These are phyloP conservation scores for Vitis hybrid DNA, from an alignment of 177 flowering plant genomes.

Conservation along the genomic window DNA sequence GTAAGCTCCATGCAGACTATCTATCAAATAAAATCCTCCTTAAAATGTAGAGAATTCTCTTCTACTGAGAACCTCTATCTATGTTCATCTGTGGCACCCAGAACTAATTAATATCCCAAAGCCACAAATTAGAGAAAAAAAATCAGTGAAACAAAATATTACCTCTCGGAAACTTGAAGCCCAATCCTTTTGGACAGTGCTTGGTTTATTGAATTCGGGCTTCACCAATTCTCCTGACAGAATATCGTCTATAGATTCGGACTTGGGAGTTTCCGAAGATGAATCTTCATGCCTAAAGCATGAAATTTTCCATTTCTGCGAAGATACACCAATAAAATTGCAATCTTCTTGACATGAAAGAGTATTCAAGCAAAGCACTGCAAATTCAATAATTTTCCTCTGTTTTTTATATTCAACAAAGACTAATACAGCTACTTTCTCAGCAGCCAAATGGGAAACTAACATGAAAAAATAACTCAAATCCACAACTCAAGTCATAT, in stretches of 20 bases:
- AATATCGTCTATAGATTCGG: slow-evolving; percentile 31
- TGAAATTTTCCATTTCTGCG: slow-evolving; percentile 50
- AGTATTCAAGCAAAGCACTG: not conserved
- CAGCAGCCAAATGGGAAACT: not conserved
- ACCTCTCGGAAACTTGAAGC: slow-evolving; percentile 40
- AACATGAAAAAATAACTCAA: not conserved
- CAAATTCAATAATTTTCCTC: not conserved
- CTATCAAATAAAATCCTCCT: too few relatives aligned
- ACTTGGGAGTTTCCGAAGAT: slow-evolving; percentile 25
- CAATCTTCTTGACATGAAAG: not conserved
- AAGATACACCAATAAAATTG: not conserved
- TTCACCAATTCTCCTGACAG: slow-evolving; percentile 35
- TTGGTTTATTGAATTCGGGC: slow-evolving; percentile 25
- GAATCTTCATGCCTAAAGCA: slow-evolving; percentile 56
- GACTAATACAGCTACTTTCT: not conserved
- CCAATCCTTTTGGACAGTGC: slow-evolving; percentile 28
- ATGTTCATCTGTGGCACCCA: not conserved
- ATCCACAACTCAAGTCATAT: not conserved
- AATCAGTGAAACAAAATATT: not conserved
- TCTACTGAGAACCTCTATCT: too few relatives aligned
- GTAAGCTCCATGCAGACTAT: too few relatives aligned
- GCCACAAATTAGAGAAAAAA: not conserved
- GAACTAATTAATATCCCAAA: not conserved
- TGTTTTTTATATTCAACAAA: too few relatives aligned
- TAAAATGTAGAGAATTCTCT: too few relatives aligned